Evolutionary conservation across 345 rosid species (phyloP).

Genomic region (Nasturtium officinale): DNA sequence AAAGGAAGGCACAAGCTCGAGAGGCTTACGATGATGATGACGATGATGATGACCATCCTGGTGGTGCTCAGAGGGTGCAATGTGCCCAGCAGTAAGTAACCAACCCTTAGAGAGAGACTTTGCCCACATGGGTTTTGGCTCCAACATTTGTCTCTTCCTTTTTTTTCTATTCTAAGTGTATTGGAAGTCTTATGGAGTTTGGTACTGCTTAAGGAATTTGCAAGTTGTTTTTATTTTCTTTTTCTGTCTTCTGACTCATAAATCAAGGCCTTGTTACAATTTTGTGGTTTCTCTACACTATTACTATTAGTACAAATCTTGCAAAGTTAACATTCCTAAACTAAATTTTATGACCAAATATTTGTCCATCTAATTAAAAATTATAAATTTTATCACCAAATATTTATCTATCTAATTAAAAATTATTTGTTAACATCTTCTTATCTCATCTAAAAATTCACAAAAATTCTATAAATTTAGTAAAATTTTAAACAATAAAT

Average conservation of each 20-base stretch:
- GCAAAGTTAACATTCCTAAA: too few species aligned
- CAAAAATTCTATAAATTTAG: too few species aligned
- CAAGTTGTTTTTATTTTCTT: not conserved
- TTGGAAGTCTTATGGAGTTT: conserved; percentile 35
- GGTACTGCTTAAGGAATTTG: conserved; percentile 25
- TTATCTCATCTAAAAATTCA: too few species aligned
- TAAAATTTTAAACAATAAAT: too few species aligned
- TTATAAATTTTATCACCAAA: too few species aligned
- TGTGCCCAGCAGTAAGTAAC: conserved; percentile 73
- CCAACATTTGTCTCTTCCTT: conserved; percentile 19
- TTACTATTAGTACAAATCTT: too few species aligned
- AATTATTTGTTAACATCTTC: too few species aligned
- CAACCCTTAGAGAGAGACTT: conserved; percentile 13
- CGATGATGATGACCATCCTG: conserved; percentile 48
- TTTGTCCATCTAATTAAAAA: too few species aligned
- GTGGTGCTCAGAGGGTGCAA: conserved; percentile 67
- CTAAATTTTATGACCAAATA: too few species aligned
- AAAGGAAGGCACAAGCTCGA: conserved; percentile 62
- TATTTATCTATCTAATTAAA: too few species aligned
- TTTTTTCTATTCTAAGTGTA: conserved; percentile 8
- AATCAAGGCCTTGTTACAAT: conserved; percentile 23
- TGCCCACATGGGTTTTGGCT: conserved; percentile 35
- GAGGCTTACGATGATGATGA: conserved; percentile 68
- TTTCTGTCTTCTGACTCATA: conserved; percentile 10
- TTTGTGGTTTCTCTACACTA: conserved; percentile 12